A percentile compares a stretch with the other conserved stretches of the same genome.
phyloP scores from a whole-genome alignment of 1,284 basidiomycete genomes.

The Puccinia novopanici region DNA sequence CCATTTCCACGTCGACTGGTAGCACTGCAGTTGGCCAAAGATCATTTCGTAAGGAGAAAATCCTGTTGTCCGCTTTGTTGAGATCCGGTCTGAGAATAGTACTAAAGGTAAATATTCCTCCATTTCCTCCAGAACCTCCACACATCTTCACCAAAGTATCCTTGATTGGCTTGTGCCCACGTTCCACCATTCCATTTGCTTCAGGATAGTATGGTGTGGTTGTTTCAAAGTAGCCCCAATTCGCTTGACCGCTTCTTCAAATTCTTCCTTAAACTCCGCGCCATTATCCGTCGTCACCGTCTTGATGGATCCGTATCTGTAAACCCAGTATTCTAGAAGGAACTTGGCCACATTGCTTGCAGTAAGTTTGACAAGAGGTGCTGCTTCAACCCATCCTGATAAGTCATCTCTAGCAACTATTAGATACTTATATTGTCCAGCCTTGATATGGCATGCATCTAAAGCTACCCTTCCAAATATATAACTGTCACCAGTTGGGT shows the following conservation, averaged over 20 bases:
- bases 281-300: not conserved
- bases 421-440: constrained; percentile 23
- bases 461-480: constrained; percentile 10
- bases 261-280: constrained; percentile 9
- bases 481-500: not conserved
- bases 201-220: constrained; percentile 13
- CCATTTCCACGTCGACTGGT: too few species aligned
- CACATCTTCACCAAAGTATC: constrained; percentile 13
- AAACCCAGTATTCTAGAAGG: not conserved
- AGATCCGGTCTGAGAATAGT: constrained; percentile 5
- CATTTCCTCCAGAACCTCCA: not conserved
- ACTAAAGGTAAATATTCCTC: constrained; percentile 14
- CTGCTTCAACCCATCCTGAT: constrained; percentile 43
- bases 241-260: not conserved
- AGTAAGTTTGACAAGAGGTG: not conserved
- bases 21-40: too few species aligned
- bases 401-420: constrained; percentile 47
- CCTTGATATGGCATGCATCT: constrained; percentile 36
- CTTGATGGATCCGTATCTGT: not conserved
- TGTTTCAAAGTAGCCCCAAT: not conserved
- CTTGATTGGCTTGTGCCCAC: constrained; percentile 9
- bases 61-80: too few species aligned
- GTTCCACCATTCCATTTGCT: constrained; percentile 27
- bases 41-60: too few species aligned
- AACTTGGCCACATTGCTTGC: not conserved